Conservation (phyloP, 805 yeast species). For the Metschnikowia drakensbergensis region DNA sequence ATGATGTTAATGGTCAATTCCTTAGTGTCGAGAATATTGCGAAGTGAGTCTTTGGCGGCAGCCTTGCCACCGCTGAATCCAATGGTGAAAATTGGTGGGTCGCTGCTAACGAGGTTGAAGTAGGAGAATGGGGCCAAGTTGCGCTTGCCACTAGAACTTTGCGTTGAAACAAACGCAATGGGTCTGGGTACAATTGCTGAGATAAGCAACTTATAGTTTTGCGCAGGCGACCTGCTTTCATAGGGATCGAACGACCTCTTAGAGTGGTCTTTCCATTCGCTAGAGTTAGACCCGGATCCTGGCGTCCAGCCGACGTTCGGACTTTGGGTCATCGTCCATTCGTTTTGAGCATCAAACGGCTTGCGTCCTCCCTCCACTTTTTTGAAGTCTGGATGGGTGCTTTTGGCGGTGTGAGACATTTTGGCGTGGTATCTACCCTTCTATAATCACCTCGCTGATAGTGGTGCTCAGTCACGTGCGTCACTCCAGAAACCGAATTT, state of each 20-base stretch:
- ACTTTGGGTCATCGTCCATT: constrained; percentile 22
- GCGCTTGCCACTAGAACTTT: constrained; percentile 36
- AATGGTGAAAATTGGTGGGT: constrained; percentile 57
- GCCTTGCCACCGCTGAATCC: constrained; percentile 42
- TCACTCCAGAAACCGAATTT: background rate
- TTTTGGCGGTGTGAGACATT: background rate
- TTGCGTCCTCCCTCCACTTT: constrained; percentile 11
- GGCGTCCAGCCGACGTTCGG: constrained; percentile 38
- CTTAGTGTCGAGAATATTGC: constrained; percentile 46
- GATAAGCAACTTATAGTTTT: constrained; percentile 50
- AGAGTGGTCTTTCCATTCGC: constrained; percentile 42
- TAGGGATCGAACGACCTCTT: constrained; percentile 50
- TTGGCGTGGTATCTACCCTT: background rate
- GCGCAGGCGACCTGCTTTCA: constrained; percentile 33
- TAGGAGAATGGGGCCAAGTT: constrained; percentile 64
- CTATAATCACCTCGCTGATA: background rate
- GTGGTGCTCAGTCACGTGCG: background rate
- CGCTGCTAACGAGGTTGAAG: constrained; percentile 43
- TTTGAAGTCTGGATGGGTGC: constrained; percentile 12
- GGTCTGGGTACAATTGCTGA: constrained; percentile 59
- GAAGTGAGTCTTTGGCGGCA: constrained; percentile 46
- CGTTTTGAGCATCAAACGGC: constrained; percentile 5
- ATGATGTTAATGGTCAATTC: constrained; percentile 56
- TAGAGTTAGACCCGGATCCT: constrained; percentile 46
- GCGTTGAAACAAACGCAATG: constrained; percentile 53